These are phyloP conservation scores for Emmonsia crescens DNA, from an alignment of 2,329 filamentous ascomycete species.

Conservation along the genomic window DNA sequence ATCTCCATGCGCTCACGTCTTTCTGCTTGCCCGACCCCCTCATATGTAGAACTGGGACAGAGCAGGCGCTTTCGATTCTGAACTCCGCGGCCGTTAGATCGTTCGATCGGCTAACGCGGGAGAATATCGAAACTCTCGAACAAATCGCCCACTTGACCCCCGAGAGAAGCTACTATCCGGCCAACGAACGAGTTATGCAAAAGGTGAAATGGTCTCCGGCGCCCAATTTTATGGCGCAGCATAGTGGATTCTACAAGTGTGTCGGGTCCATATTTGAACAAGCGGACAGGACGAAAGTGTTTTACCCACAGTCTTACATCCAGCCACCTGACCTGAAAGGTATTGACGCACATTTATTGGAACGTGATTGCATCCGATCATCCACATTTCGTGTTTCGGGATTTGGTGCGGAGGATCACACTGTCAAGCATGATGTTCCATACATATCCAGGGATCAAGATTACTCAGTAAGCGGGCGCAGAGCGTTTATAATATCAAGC, in stretches of 20 bases:
- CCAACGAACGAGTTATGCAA: constrained; percentile 34
- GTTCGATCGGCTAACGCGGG: constrained; percentile 7
- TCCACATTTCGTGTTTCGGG: constrained; percentile 22
- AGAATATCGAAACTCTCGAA: constrained; percentile 4
- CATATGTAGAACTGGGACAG: constrained; percentile 18
- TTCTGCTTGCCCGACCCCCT: constrained; percentile 20
- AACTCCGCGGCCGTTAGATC: constrained; percentile 8
- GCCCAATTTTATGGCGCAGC: constrained; percentile 32
- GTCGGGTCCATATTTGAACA: constrained; percentile 10
- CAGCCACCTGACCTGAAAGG: constrained; percentile 2
- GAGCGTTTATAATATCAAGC: neutral
- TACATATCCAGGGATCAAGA: constrained; percentile 26
- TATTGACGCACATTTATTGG: constrained; percentile 13
- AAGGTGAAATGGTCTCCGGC: constrained; percentile 31
- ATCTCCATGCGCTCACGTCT: constrained; percentile 26
- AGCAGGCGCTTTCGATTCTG: constrained; percentile 14
- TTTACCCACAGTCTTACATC: constrained; percentile 7
- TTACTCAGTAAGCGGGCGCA: neutral
- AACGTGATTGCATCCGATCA: constrained; percentile 22
- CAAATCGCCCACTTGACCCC: constrained; percentile 24
- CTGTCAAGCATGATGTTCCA: constrained; percentile 17
- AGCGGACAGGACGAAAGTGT: neutral
- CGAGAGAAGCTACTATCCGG: constrained; percentile 35
- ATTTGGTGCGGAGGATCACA: constrained; percentile 33
- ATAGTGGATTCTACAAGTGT: constrained; percentile 21